Evolutionary conservation across 2,329 filamentous ascomycete genomes (phyloP).

Genomic region (Beauveria pseudobassiana): DNA sequence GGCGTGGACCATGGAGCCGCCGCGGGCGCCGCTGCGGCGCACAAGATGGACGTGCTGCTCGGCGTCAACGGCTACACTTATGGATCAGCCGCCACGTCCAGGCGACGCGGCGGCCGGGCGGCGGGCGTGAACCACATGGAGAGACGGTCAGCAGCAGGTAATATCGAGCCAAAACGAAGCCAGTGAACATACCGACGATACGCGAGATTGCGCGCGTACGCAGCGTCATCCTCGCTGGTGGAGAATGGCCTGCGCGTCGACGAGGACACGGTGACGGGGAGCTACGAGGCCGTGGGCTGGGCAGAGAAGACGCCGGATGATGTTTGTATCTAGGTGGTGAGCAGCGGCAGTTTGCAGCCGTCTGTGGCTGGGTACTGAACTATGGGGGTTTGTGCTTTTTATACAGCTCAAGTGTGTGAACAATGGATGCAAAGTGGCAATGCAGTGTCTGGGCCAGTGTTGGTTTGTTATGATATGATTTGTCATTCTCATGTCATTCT

Average conservation of each 20-base stretch:
- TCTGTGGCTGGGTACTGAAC: slow-evolving; percentile 19
- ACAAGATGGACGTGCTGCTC: slow-evolving; percentile 75
- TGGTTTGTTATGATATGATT: background rate
- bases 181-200: slow-evolving; percentile 67
- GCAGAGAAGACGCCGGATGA: slow-evolving; percentile 52
- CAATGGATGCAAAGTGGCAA: background rate
- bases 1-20: slow-evolving; percentile 67
- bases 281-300: slow-evolving; percentile 71
- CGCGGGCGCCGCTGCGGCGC: slow-evolving; percentile 28
- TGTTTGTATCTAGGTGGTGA: slow-evolving; percentile 53
- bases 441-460: background rate
- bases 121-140: slow-evolving; percentile 74
- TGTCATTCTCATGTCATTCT: background rate
- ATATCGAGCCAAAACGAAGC: slow-evolving; percentile 95
- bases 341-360: slow-evolving; percentile 42
- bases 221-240: slow-evolving; percentile 75
- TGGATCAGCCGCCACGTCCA: slow-evolving; percentile 86
- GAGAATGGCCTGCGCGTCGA: slow-evolving; percentile 79
- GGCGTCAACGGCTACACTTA: slow-evolving; percentile 96
- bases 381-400: background rate
- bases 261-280: slow-evolving; percentile 76
- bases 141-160: slow-evolving; percentile 78
- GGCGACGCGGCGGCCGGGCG: slow-evolving; percentile 40
- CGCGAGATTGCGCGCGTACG: slow-evolving; percentile 80
- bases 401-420: background rate